phyloP scores from a whole-genome alignment of 2,329 filamentous ascomycete genomes.

The Aplosporella prunicola region DNA sequence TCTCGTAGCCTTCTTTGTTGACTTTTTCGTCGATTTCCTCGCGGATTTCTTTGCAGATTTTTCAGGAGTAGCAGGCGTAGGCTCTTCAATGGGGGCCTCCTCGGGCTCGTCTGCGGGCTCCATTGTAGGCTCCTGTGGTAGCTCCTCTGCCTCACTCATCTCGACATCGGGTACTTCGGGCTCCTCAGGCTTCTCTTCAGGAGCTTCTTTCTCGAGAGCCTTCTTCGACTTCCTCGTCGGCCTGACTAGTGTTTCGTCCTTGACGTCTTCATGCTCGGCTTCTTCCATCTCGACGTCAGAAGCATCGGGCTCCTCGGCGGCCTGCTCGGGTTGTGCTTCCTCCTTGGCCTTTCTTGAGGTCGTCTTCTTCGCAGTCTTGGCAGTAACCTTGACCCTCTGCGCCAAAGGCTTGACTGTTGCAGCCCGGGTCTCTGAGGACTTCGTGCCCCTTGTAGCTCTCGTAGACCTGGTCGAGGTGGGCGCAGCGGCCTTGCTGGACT shows the following conservation, averaged over 20 bases:
- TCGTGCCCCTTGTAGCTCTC: slow-evolving; percentile 4
- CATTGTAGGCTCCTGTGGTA: too few relatives aligned
- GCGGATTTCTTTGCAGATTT: not conserved
- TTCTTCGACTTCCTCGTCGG: not conserved
- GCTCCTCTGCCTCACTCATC: slow-evolving; percentile 4
- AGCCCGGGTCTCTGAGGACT: not conserved
- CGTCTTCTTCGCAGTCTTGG: not conserved
- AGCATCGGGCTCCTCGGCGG: not conserved
- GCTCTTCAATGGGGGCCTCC: not conserved
- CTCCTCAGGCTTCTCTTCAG: too few relatives aligned
- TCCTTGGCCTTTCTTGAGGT: slow-evolving; percentile 1
- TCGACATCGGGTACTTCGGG: not conserved
- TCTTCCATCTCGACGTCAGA: slow-evolving; percentile 4
- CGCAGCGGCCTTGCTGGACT: not conserved
- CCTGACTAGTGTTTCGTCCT: too few relatives aligned
- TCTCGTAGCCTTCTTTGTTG: slow-evolving; percentile 2
- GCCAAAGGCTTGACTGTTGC: slow-evolving; percentile 9
- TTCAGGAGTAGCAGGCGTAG: not conserved
- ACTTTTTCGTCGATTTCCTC: not conserved
- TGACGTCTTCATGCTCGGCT: too few relatives aligned
- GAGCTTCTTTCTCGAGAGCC: not conserved
- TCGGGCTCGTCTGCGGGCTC: too few relatives aligned
- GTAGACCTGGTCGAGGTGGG: slow-evolving; percentile 4
- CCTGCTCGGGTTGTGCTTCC: not conserved
- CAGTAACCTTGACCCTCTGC: slow-evolving; percentile 5